Evolutionary conservation across 1,284 basidiomycete species (phyloP), one percentile per base, ranked within the genome.

Genomic region (Meira miltonrushii): DNA sequence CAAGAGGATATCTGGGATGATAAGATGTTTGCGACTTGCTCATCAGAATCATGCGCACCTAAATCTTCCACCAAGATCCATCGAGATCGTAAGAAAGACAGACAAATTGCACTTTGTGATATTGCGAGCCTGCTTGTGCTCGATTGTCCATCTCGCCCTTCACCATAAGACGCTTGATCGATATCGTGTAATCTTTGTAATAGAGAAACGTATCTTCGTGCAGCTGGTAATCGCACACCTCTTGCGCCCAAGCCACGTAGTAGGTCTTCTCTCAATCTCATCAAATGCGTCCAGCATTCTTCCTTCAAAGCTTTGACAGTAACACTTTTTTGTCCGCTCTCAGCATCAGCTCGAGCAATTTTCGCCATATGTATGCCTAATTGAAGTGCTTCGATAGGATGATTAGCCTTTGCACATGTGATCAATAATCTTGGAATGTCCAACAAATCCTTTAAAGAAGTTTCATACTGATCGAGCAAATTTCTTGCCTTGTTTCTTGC

Each of bases 321-420:
- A 13, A n/a, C 19, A 41, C 17, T 17, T 13, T 39, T 19, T 12
- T n/a, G 12, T 5, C 38, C 37, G n/a, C 17, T 15, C 5, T 17
- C 19, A 44, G 44, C 28, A 12, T 46, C 19, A 23, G 44, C 15
- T 17, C 38, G 15, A 21, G 44, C 28, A 6, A 58, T 33, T 19
- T 37, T 48, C 15, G 47, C 47, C 39, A 58, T 58, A 33, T 58
- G 37, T 19, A 21, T 12, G 13, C 25, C 56, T n/a, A 58, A 43
- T 48, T 47, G 37, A 12, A 58, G 33, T 13, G 56, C 50, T 40
- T 58, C 56, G 17, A 39, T 37, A n/a, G 33, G 44, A 40, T 55
- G 28, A 39, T 51, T 51, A 6, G 28, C 33, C 11, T 33, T 25
- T 15, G 40, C 50, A 41, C 56, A 58, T 11, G 56, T 55, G 1